Conservation (phyloP, 352 stramenopile species). For the Phytophthora crassamura region DNA sequence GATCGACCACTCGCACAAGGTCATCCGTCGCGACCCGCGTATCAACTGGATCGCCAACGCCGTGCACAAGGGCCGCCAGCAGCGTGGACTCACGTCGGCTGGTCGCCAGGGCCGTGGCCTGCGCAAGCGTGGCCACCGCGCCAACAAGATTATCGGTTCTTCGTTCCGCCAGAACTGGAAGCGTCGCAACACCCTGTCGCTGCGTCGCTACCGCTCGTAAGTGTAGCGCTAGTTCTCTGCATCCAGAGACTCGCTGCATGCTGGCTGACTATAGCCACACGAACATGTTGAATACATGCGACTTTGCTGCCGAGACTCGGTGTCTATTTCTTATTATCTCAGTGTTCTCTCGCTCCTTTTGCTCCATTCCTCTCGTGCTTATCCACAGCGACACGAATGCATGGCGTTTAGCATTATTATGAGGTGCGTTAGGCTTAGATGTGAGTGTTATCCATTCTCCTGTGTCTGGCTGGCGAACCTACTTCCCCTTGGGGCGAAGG, state of each 20-base stretch:
- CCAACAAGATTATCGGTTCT: constrained; percentile 99
- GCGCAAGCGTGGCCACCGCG: constrained; percentile 98
- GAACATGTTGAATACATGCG: constrained; percentile 48
- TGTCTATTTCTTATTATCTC: constrained; percentile 15
- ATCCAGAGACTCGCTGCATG: constrained; percentile 35
- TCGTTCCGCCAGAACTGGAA: constrained; percentile 98
- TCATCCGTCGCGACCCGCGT: constrained; percentile 98
- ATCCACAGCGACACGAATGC: no score
- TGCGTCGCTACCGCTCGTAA: constrained; percentile 98
- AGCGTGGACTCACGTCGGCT: constrained; percentile 98
- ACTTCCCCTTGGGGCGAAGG: constrained; percentile 75
- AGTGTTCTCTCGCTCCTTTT: not conserved
- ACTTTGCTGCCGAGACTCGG: constrained; percentile 48
- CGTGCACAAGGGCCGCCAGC: constrained; percentile 99
- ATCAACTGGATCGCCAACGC: constrained; percentile 99
- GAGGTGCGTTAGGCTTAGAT: no score
- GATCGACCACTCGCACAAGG: constrained; percentile 98
- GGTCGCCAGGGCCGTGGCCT: constrained; percentile 97
- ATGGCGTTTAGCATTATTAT: no score
- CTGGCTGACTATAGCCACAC: constrained; percentile 26
- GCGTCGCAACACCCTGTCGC: constrained; percentile 97
- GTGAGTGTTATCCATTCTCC: not conserved
- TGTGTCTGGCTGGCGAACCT: constrained; percentile 3
- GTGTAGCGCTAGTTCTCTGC: constrained; percentile 37
- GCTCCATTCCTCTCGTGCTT: not conserved